Percentiles rank a stretch among this genome's conserved stretches.
Evolutionary conservation across 2,329 filamentous ascomycete species (phyloP).

Genomic region (Sphaerulina musiva): DNA sequence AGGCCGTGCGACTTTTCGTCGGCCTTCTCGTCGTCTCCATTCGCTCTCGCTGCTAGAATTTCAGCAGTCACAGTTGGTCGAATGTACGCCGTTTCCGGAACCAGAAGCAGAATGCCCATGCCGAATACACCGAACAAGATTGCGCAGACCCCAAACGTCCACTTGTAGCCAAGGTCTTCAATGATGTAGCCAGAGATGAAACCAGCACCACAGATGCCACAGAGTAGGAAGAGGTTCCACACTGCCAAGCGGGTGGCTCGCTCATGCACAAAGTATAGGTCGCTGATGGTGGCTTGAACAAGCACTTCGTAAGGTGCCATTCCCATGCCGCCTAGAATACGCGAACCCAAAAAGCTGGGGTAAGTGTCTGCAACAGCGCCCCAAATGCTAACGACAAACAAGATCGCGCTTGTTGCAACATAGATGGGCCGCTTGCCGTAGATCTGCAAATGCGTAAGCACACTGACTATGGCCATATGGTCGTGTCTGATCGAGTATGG

Average conservation of each 20-base stretch:
- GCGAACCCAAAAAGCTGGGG: conserved; percentile 42
- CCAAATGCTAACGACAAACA: conserved; percentile 46
- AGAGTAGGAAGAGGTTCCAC: conserved; percentile 39
- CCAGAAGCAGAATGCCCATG: conserved; percentile 29
- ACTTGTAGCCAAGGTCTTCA: conserved; percentile 37
- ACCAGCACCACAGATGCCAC: conserved; percentile 36
- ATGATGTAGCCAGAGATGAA: conserved; percentile 39
- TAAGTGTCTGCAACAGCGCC: conserved; percentile 41
- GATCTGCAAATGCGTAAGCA: conserved; percentile 24
- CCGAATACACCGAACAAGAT: conserved; percentile 34
- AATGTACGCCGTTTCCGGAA: conserved; percentile 30
- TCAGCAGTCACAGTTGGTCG: conserved; percentile 9
- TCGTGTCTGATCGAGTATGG: too few species aligned
- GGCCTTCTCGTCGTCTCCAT: conserved; percentile 16
- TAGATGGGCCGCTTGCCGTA: conserved; percentile 48
- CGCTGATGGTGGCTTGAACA: conserved; percentile 45
- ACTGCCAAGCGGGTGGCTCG: conserved; percentile 36
- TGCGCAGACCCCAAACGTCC: conserved; percentile 38
- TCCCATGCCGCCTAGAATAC: conserved; percentile 44
- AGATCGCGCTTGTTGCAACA: conserved; percentile 42
- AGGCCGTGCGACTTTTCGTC: conserved; percentile 17
- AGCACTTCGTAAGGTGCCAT: conserved; percentile 49
- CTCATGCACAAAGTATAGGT: conserved; percentile 41
- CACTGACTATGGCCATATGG: too few species aligned
- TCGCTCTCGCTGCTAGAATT: conserved; percentile 5